Base-by-base conservation (phyloP, 805 yeast species). In the Pichia insulana region DNA sequence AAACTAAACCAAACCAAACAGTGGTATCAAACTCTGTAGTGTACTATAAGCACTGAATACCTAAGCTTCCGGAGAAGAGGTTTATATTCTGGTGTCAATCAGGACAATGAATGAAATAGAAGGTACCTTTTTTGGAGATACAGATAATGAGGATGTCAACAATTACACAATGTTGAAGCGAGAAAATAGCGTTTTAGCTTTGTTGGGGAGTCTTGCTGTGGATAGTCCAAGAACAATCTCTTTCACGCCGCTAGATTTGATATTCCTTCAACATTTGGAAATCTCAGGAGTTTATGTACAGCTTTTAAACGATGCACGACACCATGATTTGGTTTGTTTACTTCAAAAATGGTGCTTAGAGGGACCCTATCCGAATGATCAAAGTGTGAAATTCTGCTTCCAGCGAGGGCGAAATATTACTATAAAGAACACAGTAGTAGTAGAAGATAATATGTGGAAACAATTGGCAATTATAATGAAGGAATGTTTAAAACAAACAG, bases 331-430 rank as follows among this genome's bases (percentile, higher is more conserved):
- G 16, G 36, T 38, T 8, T 18, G 25, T 20, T 19, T 46, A 7
- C 34, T 46, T 7, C 39, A 36, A 31, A 38, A 28, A 27, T 46
- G 50, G 50, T 46, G 50, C 33, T 30, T 46, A 25, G 46, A 43
- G 19, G 50, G 50, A 2, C 50, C 50, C 11, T 46, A 34, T 30
- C 16, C 34, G 13, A 25, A 30, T 4, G 37, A 36, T 8, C n/a
- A 30, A n/a, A 3, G 13, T 13, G 22, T 36, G 8, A 31, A 28
- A 17, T 7, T n/a, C 2, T 41, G 44, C 30, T 30, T 12, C 16
- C 4, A 10, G n/a, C 15, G 44, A 11, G 10, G 18, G 3, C 36
- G 25, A 25, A 19, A 31, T 11, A 36, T 41, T 6, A 16, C 17
- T 10, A 36, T 41, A 17, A 13, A 26, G 6, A 41, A 35, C 18